Conservation (phyloP, 768 basidiomycete genomes). For the Xerocomellus dryophilus region DNA sequence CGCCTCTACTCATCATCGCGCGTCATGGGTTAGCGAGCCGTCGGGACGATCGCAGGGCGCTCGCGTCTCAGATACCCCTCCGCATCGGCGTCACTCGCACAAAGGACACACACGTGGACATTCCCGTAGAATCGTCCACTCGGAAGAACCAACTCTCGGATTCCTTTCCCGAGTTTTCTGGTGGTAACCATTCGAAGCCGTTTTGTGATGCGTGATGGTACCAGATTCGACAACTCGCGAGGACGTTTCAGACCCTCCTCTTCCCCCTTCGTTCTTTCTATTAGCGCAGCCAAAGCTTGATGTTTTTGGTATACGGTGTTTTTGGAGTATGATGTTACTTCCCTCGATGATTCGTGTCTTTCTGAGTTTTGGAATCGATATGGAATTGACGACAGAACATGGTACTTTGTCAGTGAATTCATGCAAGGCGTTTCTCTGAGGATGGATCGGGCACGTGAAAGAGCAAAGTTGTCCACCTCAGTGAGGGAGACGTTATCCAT, state of each 20-base stretch:
- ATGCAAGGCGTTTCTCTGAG: too few species aligned
- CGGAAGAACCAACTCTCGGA: background rate
- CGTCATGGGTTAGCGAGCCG: slow-evolving; percentile 14
- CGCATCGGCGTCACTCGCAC: slow-evolving; percentile 14
- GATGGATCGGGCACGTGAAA: too few species aligned
- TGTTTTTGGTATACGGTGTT: background rate
- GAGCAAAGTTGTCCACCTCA: too few species aligned
- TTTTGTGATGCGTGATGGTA: slow-evolving; percentile 2
- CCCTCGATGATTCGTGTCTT: too few species aligned
- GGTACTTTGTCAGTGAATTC: too few species aligned
- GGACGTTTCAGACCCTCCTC: too few species aligned
- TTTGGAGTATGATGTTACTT: background rate
- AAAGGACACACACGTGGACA: slow-evolving; percentile 5
- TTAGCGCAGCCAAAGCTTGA: background rate
- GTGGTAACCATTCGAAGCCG: background rate
- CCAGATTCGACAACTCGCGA: background rate
- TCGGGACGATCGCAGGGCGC: background rate
- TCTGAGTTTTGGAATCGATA: too few species aligned
- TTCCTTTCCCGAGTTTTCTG: background rate
- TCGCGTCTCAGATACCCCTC: slow-evolving; percentile 12
- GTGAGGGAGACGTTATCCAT: too few species aligned
- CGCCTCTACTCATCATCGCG: slow-evolving; percentile 17
- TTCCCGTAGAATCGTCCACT: background rate
- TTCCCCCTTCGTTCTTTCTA: background rate
- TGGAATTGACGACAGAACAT: too few species aligned